Conservation (phyloP, 2,329 filamentous ascomycete species). For the Sclerotinia glacialis region DNA sequence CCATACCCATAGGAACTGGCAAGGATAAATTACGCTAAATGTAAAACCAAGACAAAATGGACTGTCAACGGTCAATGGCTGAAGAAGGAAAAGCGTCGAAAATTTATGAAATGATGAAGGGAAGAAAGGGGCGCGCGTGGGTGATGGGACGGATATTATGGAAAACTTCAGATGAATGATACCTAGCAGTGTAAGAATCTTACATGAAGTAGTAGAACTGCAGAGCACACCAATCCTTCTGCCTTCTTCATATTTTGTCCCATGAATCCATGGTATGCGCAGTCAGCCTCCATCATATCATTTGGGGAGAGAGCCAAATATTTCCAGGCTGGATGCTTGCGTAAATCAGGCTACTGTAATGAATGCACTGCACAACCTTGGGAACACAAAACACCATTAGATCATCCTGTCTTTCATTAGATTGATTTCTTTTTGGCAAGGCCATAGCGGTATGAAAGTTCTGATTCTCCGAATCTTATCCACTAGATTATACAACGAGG, state of each 20-base stretch:
- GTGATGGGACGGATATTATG: conserved; percentile 7
- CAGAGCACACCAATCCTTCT: not conserved
- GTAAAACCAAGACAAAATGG: conserved; percentile 12
- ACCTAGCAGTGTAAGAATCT: not conserved
- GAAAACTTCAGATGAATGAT: not conserved
- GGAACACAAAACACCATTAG: conserved; percentile 7
- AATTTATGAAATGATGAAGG: conserved; percentile 18
- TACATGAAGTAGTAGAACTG: not conserved
- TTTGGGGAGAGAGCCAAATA: not conserved
- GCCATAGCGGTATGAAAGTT: conserved; percentile 12
- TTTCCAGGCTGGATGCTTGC: conserved; percentile 12
- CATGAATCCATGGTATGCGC: conserved; percentile 1
- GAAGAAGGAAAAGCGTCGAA: conserved; percentile 1
- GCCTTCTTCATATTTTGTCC: not conserved
- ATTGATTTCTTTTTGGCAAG: conserved; percentile 12
- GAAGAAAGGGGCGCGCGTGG: conserved; percentile 20
- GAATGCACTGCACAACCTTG: conserved; percentile 24
- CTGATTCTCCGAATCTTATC: conserved; percentile 10
- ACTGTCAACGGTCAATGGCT: conserved; percentile 19
- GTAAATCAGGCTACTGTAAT: conserved; percentile 16
- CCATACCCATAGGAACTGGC: conserved; percentile 24
- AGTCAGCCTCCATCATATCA: conserved; percentile 3
- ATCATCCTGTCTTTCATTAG: conserved; percentile 19
- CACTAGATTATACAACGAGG: conserved; percentile 2
- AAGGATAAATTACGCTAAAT: not conserved